Base-by-base conservation (phyloP, 306 rosid genomes). In the Glycyrrhiza uralensis region DNA sequence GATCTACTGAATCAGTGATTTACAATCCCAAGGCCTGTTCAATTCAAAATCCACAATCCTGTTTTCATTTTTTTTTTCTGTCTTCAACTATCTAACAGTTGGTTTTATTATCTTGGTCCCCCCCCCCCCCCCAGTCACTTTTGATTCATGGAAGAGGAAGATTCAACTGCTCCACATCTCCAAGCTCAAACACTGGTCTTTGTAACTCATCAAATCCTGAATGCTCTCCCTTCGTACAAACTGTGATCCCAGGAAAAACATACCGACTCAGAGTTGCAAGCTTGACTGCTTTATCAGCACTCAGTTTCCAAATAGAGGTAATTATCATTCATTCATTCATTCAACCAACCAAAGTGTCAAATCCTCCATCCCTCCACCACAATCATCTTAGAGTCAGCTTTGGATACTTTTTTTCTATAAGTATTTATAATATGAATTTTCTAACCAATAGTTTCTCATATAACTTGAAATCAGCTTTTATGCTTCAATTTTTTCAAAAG, bases 261-360 rank as follows among this genome's bases (percentile, higher is more conserved):
- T 91, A 90, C 52, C 67, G 98, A 57, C 66, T 93, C 14, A 80
- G 97, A 60, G 20, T 93, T 60, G 84, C 75, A 10, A 91, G 97
- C 71, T 77, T 93, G 44, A 86, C 94, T 36, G 76, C 94, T 67
- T 84, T 93, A 15, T 83, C 97, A 11, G 98, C 97, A 15, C 94
- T 93, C 3, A 87, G 88, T 71, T 93, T 93, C 66, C 87, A 91
- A 72, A 86, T 93, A 35, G 91, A 93, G 97, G 98, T 87, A 79
- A 47, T 29, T n/a, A 6, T 52, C 14, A 54, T 52, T 52, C 30
- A 24, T 65, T 44, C 24, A 15, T 66, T 17, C 28, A 47, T 7
- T 44, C 17, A 7, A 33, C 18, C 54, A 26, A 49, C 39, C 20
- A 12, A 23, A 52, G 19, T 50, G 36, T 5, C 45, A 19, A 19